These are phyloP conservation scores for Pestalotiopsis sp. DNA, from an alignment of 2,329 filamentous ascomycete genomes.

Conservation along the genomic window DNA sequence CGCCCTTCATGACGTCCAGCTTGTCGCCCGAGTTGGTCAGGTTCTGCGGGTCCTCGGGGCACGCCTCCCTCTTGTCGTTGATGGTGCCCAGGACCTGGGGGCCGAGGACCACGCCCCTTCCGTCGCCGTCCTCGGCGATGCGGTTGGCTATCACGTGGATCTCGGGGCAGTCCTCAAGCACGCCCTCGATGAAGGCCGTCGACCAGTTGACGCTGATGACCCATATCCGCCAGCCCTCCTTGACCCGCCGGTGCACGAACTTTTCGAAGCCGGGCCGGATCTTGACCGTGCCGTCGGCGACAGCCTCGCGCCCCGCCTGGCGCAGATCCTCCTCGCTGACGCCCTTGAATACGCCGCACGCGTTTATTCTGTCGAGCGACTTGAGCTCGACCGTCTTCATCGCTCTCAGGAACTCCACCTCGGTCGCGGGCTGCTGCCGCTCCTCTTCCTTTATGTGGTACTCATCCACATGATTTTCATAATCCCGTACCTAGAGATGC, in stretches of 20 bases:
- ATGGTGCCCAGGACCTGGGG: conserved; percentile 30
- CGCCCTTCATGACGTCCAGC: conserved; percentile 38
- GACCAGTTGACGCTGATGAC: conserved; percentile 58
- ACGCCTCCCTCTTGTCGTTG: conserved; percentile 4
- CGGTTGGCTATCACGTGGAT: conserved; percentile 47
- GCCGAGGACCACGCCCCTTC: conserved; percentile 38
- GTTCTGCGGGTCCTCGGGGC: conserved; percentile 23
- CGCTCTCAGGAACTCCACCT: conserved; percentile 45
- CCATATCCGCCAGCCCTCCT: conserved; percentile 38
- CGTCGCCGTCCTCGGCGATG: conserved; percentile 30
- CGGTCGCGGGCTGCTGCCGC: conserved; percentile 37
- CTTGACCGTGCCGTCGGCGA: conserved; percentile 31
- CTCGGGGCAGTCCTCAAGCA: conserved; percentile 30
- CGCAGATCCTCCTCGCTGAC: conserved; percentile 34
- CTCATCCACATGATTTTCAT: conserved; percentile 34
- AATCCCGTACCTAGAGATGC: conserved; percentile 34
- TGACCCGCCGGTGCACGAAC: conserved; percentile 22
- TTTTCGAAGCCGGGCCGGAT: conserved; percentile 43
- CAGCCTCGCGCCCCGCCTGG: conserved; percentile 39
- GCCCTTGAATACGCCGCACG: conserved; percentile 45
- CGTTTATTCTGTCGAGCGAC: conserved; percentile 46
- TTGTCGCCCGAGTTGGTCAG: conserved; percentile 49
- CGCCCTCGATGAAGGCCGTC: conserved; percentile 46
- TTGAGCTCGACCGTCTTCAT: conserved; percentile 45
- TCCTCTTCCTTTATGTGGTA: conserved; percentile 34